Evolutionary conservation across 371 early-diverging fungal genomes (phyloP), one percentile per base, ranked within the genome.

Genomic region (Coemansia sp.): DNA sequence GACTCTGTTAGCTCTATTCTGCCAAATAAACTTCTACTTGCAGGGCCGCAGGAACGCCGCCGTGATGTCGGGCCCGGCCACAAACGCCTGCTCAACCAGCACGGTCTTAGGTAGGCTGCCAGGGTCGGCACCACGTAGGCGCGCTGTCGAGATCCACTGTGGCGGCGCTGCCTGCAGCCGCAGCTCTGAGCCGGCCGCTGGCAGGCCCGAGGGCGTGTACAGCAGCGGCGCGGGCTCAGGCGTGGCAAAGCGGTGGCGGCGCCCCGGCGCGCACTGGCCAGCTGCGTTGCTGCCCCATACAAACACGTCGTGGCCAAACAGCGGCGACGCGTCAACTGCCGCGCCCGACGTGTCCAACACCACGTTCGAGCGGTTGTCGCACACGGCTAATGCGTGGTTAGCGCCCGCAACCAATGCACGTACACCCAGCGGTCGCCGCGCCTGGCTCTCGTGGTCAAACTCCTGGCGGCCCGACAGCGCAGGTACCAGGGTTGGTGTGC

Each of bases 341-440:
- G 14, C 31, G 20, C 68, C 72, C 0, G 72, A 67, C 31, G 34
- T 52, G 55, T 72, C 68, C 20, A 61, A 20, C 26, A 40, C 48
- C 7, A 68, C 72, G 33, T 72, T 72, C 11, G 72, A 60, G 40
- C 39, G 47, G 61, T 72, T 67, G 26, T 72, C 72, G n/a, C 72
- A 55, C 1, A 72, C 65, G 3, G 57, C 64, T 9, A 68, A 61
- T 1, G 57, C 63, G 16, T 72, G 72, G 50, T 58, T 65, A 4
- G 59, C 60, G 11, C 53, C 49, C 3, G 68, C 55, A 4, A 59
- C 47, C 7, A 72, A 26, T 3, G 68, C 47, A 33, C 65, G 68
- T 8, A 68, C 11, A 2, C 64, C 72, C 12, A 72, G 41, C 2
- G 72, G 64, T 10, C 43, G 64, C 6, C 51, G 63, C 42, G 50